These are phyloP conservation scores for Pythium rishiriense DNA, from an alignment of 352 stramenopile species.

Conservation along the genomic window DNA sequence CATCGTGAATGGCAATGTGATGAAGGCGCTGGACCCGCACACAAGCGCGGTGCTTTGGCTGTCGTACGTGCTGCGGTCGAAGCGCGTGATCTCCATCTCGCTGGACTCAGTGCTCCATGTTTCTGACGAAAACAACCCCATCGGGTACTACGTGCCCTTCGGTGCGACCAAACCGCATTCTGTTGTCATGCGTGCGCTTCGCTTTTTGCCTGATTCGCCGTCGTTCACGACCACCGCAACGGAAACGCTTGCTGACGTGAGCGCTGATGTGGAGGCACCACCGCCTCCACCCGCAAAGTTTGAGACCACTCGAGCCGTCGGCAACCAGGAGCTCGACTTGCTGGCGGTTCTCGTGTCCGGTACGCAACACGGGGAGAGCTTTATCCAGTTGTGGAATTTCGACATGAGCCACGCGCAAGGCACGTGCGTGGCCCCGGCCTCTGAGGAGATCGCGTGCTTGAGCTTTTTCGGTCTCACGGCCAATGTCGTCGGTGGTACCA, in stretches of 20 bases:
- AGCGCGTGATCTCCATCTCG: slow-evolving; percentile 66
- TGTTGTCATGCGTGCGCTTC: slow-evolving; percentile 58
- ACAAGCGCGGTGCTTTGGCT: slow-evolving; percentile 42
- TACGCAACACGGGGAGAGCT: slow-evolving; percentile 42
- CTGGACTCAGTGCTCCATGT: slow-evolving; percentile 63
- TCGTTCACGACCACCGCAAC: background rate
- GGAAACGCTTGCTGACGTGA: background rate
- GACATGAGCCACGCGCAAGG: slow-evolving; percentile 63
- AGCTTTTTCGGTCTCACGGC: slow-evolving; percentile 40
- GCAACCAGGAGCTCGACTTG: slow-evolving; percentile 49
- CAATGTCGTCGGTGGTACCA: slow-evolving; percentile 55
- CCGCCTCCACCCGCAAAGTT: slow-evolving; percentile 29
- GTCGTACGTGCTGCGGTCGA: slow-evolving; percentile 57
- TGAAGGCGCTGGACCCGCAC: slow-evolving; percentile 79
- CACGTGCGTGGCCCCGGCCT: slow-evolving; percentile 40
- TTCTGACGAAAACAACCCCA: slow-evolving; percentile 67
- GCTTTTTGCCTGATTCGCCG: slow-evolving; percentile 36
- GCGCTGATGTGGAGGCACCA: background rate
- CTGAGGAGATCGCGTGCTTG: slow-evolving; percentile 55
- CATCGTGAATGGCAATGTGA: slow-evolving; percentile 75
- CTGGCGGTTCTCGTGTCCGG: slow-evolving; percentile 49
- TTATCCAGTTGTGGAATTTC: slow-evolving; percentile 80
- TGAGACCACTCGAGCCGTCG: slow-evolving; percentile 51
- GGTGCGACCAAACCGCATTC: slow-evolving; percentile 54
- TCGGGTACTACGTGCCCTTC: slow-evolving; percentile 72